Base-by-base conservation (phyloP, 345 rosid genomes). In the Eucalyptus grandis region DNA sequence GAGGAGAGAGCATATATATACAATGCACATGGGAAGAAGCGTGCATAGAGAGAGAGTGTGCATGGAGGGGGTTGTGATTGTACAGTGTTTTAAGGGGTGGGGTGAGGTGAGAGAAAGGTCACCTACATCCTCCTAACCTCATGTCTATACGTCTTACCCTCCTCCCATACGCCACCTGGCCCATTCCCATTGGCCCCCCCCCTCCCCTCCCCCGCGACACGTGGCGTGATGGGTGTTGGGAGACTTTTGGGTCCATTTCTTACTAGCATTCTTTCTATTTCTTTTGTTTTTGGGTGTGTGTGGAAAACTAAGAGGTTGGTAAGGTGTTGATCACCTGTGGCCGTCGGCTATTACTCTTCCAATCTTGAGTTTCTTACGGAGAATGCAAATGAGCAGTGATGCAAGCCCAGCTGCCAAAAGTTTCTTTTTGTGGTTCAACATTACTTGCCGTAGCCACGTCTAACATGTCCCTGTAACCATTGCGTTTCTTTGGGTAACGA, bases 91-190 rank as follows among this genome's bases (percentile, higher is more conserved):
- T 24, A 27, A 43, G 83, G 4, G 83, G 83, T 10, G 83, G 47
- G 40, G 86, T 90, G 54, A 50, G 95, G 92, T 91, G 90, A 89
- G 93, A 87, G 94, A 91, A 80, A 91, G 98, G 96, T 95, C 88
- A 95, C 96, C 96, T 93, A 94, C 89, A 94, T 88, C 88, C 92
- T 91, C 94, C 96, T 93, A 95, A 92, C 91, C 49, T 86, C 16
- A 15, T 56, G 87, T 43, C 49, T 34, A 69, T 86, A 65, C 88
- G 88, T 82, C 87, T 90, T 51, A 15, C 51, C 37, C 86, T 91
- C 51, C 72, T 89, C 88, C 82, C 86, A 50, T 88, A 91, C 91
- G 53, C 26, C 43, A 14, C 86, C 22, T 86, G 53, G 53, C 40
- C 50, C 6, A 44, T 24, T 10, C n/a, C 50, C 53, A 30, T 30